These are phyloP conservation scores for Clavispora vitiphila DNA, from an alignment of 805 yeast species.

Conservation along the genomic window DNA sequence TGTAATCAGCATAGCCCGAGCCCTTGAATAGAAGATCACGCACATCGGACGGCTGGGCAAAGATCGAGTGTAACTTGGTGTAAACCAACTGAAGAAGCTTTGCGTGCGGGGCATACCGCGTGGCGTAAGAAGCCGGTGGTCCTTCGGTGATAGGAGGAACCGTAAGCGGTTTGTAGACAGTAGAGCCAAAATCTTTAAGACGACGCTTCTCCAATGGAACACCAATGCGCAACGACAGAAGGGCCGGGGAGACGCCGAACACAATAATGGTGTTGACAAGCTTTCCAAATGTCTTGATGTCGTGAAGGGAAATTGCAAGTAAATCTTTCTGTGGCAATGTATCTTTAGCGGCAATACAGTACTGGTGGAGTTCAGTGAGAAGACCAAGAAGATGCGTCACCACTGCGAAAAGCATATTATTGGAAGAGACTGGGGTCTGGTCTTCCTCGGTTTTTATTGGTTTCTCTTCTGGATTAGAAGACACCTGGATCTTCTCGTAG, in stretches of 20 bases:
- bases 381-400: constrained; percentile 31
- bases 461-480: not conserved
- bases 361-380: constrained; percentile 35
- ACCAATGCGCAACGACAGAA: constrained; percentile 51
- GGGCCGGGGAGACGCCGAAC: constrained; percentile 65
- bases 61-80: constrained; percentile 27
- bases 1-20: constrained; percentile 58
- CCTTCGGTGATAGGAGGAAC: constrained; percentile 14
- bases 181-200: constrained; percentile 42
- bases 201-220: constrained; percentile 60
- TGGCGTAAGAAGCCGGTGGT: constrained; percentile 10
- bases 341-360: constrained; percentile 19
- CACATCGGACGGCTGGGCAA: constrained; percentile 43
- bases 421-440: not conserved
- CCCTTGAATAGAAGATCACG: constrained; percentile 55
- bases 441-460: too few relatives aligned
- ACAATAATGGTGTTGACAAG: constrained; percentile 60
- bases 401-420: constrained; percentile 12
- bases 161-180: constrained; percentile 20
- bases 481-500: not conserved
- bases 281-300: constrained; percentile 68
- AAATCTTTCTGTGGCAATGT: constrained; percentile 18
- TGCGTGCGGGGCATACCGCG: constrained; percentile 14
- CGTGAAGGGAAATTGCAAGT: constrained; percentile 74
- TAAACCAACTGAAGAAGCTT: constrained; percentile 25